Evolutionary conservation across 2,329 filamentous ascomycete genomes (phyloP).

Genomic region (Drechslerella dactyloides): DNA sequence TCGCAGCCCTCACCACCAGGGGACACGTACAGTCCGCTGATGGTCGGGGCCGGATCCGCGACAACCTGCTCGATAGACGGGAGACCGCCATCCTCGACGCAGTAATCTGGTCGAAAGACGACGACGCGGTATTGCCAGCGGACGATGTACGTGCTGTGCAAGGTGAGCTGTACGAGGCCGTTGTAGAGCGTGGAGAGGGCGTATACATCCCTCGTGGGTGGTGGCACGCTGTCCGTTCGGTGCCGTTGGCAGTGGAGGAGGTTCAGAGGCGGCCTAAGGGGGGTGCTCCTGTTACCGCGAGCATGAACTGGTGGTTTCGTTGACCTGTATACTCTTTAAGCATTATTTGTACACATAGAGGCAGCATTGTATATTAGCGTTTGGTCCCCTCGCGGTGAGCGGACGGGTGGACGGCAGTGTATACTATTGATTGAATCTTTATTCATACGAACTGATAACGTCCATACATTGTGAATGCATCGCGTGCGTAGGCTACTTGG

Average conservation of each 20-base stretch:
- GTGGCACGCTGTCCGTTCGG: conserved; percentile 83
- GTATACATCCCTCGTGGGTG: conserved; percentile 81
- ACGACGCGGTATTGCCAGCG: conserved; percentile 60
- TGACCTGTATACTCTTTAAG: conserved; percentile 1
- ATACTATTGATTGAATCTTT: too few species aligned
- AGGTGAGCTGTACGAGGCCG: conserved; percentile 9
- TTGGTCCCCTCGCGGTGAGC: too few species aligned
- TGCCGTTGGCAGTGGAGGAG: conserved; percentile 57
- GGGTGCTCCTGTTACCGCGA: conserved; percentile 24
- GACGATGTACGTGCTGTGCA: conserved; percentile 44
- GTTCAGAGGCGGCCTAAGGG: conserved; percentile 43
- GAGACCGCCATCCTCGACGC: conserved; percentile 65
- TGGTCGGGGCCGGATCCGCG: conserved; percentile 9
- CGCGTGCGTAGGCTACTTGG: too few species aligned
- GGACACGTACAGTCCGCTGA: conserved; percentile 55
- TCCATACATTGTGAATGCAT: too few species aligned
- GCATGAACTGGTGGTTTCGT: conserved; percentile 50
- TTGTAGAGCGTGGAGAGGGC: conserved; percentile 70
- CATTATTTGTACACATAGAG: conserved; percentile 1
- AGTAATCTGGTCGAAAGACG: conserved; percentile 76
- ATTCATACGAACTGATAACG: too few species aligned
- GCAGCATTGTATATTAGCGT: background rate
- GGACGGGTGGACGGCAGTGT: too few species aligned
- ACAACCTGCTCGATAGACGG: conserved; percentile 41
- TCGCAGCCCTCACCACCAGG: conserved; percentile 61